These are phyloP conservation scores for Capsicum rhomboideum DNA, from an alignment of 257 asterid species.

Conservation along the genomic window DNA sequence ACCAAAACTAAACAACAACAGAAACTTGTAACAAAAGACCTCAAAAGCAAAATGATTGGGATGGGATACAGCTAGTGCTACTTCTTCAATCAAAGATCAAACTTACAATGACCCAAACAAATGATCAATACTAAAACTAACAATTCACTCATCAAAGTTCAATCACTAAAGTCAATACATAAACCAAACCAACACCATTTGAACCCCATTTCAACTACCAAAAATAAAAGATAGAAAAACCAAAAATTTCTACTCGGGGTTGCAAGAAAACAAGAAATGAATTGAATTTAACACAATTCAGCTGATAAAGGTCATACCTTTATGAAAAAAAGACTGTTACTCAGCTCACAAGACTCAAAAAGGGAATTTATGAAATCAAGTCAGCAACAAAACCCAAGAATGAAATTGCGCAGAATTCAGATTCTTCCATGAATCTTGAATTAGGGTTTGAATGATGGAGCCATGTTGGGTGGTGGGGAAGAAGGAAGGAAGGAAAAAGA, in stretches of 20 bases:
- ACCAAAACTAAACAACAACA: neutral
- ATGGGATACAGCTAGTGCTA: neutral
- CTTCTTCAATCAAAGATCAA: neutral
- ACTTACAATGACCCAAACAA: neutral
- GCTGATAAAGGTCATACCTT: neutral
- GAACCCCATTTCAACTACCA: neutral
- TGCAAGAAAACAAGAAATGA: neutral
- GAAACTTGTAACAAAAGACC: neutral
- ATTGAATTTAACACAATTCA: neutral
- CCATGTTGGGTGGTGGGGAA: neutral
- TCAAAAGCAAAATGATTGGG: neutral
- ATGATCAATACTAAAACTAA: neutral
- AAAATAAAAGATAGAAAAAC: neutral
- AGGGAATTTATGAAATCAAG: neutral
- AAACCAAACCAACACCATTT: neutral
- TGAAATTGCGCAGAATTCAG: neutral
- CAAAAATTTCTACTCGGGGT: neutral
- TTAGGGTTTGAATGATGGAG: neutral
- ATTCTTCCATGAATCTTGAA: conserved; percentile 1
- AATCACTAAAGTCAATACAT: neutral
- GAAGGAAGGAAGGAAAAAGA: neutral
- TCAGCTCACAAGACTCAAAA: neutral
- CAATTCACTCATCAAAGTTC: neutral
- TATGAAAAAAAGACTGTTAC: neutral
- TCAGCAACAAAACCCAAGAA: neutral